Evolutionary conservation across 2,329 filamentous ascomycete genomes (phyloP).

Genomic region (Elsinoe ampelina): DNA sequence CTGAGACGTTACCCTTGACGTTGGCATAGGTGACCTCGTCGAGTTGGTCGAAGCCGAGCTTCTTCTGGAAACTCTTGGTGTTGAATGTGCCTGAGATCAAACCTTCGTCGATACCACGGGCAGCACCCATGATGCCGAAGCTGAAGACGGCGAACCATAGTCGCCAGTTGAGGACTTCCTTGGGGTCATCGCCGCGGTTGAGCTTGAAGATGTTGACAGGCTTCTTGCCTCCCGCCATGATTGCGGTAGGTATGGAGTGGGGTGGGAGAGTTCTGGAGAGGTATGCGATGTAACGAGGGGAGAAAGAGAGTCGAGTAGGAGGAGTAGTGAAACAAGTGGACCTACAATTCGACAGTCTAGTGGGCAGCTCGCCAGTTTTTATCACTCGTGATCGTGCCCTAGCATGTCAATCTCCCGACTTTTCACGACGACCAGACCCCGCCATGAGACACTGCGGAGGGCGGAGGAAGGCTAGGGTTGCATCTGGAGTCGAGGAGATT

Average conservation of each 20-base stretch:
- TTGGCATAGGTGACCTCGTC: slow-evolving; percentile 48
- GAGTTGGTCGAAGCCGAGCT: slow-evolving; percentile 49
- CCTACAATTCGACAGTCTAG: background rate
- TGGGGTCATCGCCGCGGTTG: slow-evolving; percentile 54
- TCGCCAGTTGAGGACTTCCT: slow-evolving; percentile 63
- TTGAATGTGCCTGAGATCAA: slow-evolving; percentile 50
- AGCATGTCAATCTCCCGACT: background rate
- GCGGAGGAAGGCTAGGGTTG: background rate
- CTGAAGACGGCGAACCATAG: slow-evolving; percentile 62
- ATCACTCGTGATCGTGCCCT: background rate
- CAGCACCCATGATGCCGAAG: slow-evolving; percentile 54
- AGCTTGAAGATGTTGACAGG: slow-evolving; percentile 25
- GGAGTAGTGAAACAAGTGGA: background rate
- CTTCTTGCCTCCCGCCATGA: slow-evolving; percentile 18
- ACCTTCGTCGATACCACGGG: slow-evolving; percentile 66
- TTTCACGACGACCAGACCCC: background rate
- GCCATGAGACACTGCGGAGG: background rate
- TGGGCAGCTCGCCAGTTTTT: background rate
- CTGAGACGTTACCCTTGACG: slow-evolving; percentile 60
- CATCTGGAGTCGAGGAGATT: background rate
- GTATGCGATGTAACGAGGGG: background rate
- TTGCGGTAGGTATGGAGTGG: background rate
- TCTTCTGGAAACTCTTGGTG: slow-evolving; percentile 50
- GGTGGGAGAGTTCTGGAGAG: background rate
- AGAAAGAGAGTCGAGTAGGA: background rate